Conservation (phyloP, 2,329 filamentous ascomycete genomes). For the Cytospora paraplurivora region DNA sequence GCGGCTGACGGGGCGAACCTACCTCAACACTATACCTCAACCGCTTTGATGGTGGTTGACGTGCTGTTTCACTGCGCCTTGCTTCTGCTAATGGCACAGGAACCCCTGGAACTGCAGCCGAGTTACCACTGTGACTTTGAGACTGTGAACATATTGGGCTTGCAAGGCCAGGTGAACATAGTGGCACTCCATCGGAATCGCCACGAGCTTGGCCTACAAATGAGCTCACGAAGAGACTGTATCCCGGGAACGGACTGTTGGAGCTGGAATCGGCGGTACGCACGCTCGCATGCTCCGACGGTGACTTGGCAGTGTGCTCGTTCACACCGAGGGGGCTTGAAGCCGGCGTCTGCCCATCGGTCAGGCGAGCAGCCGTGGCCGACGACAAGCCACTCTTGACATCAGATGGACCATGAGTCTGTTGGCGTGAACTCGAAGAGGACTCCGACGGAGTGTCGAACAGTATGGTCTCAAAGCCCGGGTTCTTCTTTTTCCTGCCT, state of each 20-base stretch:
- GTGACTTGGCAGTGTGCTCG: constrained; percentile 5
- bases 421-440: constrained; percentile 23
- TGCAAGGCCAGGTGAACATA: constrained; percentile 18
- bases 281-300: constrained; percentile 5
- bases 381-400: constrained; percentile 34
- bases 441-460: constrained; percentile 33
- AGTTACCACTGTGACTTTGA: constrained; percentile 10
- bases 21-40: constrained; percentile 28
- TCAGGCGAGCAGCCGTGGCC: constrained; percentile 15
- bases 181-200: constrained; percentile 2
- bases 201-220: neutral
- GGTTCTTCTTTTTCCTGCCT: constrained; percentile 65
- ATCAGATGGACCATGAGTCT: constrained; percentile 19
- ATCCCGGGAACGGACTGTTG: constrained; percentile 10
- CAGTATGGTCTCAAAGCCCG: constrained; percentile 41
- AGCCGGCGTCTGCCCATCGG: constrained; percentile 16
- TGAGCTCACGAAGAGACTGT: constrained; percentile 13
- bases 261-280: constrained; percentile 2
- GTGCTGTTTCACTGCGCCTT: constrained; percentile 4
- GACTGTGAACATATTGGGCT: constrained; percentile 16
- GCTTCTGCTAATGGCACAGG: constrained; percentile 9
- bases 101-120: neutral
- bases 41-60: constrained; percentile 25
- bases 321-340: constrained; percentile 6
- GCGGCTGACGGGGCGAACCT: constrained; percentile 10